These are phyloP conservation scores for Musa acuminata DNA, from an alignment of 176 grass and related monocot genomes.

Conservation along the genomic window DNA sequence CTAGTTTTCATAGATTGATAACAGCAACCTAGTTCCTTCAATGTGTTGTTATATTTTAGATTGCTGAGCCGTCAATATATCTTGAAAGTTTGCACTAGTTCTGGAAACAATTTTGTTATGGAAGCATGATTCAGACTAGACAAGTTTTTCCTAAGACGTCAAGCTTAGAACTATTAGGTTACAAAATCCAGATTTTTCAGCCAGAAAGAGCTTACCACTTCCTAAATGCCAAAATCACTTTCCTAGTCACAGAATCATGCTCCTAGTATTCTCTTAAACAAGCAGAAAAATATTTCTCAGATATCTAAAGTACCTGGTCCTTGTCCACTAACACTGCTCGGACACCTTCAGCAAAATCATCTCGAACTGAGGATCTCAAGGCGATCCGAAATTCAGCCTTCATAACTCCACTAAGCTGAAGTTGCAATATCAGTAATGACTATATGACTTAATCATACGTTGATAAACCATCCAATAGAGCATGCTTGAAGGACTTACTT, in stretches of 20 bases:
- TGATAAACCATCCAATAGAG: neutral
- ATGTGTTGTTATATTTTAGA: no score
- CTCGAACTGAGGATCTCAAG: conserved; percentile 68
- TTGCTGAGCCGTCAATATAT: no score
- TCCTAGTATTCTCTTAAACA: neutral
- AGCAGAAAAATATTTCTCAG: no score
- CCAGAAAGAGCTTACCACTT: neutral
- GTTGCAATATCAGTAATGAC: neutral
- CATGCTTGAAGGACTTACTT: conserved; percentile 31
- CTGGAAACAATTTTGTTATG: no score
- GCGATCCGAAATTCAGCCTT: conserved; percentile 82
- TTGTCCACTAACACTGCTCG: conserved; percentile 98
- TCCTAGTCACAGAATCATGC: neutral
- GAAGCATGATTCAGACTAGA: neutral
- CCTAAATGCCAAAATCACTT: neutral
- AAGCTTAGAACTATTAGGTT: neutral
- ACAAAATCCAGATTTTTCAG: neutral
- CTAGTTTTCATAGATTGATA: no score
- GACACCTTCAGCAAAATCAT: conserved; percentile 93
- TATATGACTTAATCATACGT: neutral
- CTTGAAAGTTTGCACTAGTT: no score
- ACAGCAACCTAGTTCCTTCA: no score
- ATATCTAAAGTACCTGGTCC: conserved; percentile 62
- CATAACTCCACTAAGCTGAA: conserved; percentile 84
- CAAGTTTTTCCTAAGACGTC: neutral